phyloP scores from a whole-genome alignment of 176 grass and related monocot genomes.

The Aegilops umbellulata region DNA sequence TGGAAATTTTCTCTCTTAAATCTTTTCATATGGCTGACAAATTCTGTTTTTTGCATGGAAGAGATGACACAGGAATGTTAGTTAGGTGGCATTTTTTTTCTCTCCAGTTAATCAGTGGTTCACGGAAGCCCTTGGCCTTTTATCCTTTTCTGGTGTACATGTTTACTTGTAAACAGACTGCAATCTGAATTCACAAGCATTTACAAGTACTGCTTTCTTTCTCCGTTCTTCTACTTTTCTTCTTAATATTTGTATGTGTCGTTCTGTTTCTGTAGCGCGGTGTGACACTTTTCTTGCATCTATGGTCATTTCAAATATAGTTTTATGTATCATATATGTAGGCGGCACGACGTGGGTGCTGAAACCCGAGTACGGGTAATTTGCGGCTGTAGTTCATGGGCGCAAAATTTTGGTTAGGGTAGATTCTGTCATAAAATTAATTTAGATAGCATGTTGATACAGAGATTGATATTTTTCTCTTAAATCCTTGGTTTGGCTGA shows the following conservation, averaged over 20 bases:
- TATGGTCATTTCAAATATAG: background rate
- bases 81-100: background rate
- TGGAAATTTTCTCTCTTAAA: background rate
- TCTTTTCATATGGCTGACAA: background rate
- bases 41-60: slow-evolving; percentile 18
- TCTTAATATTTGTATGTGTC: background rate
- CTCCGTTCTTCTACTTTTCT: background rate
- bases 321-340: too few species aligned
- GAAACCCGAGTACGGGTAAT: too few species aligned
- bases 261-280: too few species aligned
- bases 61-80: background rate
- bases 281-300: background rate
- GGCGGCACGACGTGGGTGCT: too few species aligned
- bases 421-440: too few species aligned
- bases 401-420: too few species aligned
- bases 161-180: background rate
- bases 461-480: too few species aligned
- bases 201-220: background rate
- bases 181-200: background rate
- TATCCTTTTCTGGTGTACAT: background rate
- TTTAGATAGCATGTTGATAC: too few species aligned
- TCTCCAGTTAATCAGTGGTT: background rate
- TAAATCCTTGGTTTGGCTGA: too few species aligned
- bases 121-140: too few species aligned
- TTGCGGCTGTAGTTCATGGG: too few species aligned